These are phyloP conservation scores for Zymoseptoria crescenta DNA, from an alignment of 2,329 filamentous ascomycete species.

Conservation along the genomic window DNA sequence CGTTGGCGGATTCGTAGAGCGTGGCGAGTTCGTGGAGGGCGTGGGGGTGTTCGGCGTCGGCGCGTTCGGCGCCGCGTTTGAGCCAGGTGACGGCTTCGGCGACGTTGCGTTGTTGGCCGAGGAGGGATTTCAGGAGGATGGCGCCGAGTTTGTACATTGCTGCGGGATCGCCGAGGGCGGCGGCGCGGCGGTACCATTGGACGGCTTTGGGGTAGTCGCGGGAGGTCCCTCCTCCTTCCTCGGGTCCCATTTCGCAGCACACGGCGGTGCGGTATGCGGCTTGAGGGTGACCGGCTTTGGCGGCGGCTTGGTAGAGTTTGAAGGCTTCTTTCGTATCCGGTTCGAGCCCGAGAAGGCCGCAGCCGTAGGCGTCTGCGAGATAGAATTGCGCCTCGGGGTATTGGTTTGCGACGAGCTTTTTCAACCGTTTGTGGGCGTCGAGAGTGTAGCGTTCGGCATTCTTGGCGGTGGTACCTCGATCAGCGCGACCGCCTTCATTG, in stretches of 20 bases:
- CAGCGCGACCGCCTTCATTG: constrained; percentile 64
- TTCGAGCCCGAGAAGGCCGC: constrained; percentile 69
- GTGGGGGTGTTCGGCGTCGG: constrained; percentile 85
- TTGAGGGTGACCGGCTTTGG: constrained; percentile 76
- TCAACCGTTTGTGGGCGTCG: constrained; percentile 84
- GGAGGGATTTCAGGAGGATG: constrained; percentile 84
- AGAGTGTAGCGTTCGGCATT: constrained; percentile 73
- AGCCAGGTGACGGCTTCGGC: constrained; percentile 86
- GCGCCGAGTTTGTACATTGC: constrained; percentile 99
- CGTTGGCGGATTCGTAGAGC: constrained; percentile 57
- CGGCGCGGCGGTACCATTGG: constrained; percentile 95
- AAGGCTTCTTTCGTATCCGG: constrained; percentile 89
- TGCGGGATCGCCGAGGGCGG: constrained; percentile 78
- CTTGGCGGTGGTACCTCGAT: constrained; percentile 54
- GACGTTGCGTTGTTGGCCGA: constrained; percentile 77
- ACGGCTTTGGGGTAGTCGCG: constrained; percentile 89
- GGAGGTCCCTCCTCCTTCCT: constrained; percentile 87
- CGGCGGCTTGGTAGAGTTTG: constrained; percentile 83
- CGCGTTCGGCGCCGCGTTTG: constrained; percentile 81
- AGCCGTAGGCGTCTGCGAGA: constrained; percentile 80
- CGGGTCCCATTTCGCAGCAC: constrained; percentile 91
- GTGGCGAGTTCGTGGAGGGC: constrained; percentile 78
- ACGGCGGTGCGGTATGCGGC: constrained; percentile 92
- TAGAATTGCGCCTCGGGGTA: constrained; percentile 89
- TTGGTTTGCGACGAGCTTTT: constrained; percentile 68